A percentile compares a stretch with the other conserved stretches of the same genome.
phyloP scores from a whole-genome alignment of 1,139 yeast genomes.

The Saccharomyces hybrid region DNA sequence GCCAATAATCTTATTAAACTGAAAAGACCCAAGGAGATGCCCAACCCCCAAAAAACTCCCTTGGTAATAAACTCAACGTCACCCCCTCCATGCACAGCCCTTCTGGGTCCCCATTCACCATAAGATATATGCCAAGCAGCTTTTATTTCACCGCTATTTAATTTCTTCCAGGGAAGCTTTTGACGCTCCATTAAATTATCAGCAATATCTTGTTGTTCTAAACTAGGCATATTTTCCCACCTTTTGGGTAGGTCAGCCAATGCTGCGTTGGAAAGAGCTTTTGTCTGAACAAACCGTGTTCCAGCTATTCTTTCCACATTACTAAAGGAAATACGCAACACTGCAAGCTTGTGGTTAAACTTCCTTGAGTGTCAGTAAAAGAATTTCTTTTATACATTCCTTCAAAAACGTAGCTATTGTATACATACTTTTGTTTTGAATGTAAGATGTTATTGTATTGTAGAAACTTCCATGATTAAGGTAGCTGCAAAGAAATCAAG shows the following conservation, averaged over 20 bases:
- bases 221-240: constrained; percentile 85
- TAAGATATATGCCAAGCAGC: constrained; percentile 97
- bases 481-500: neutral
- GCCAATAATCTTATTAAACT: constrained; percentile 52
- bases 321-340: constrained; percentile 15
- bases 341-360: neutral
- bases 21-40: constrained; percentile 56
- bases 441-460: neutral
- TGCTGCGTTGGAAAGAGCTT: constrained; percentile 78
- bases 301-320: constrained; percentile 31
- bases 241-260: constrained; percentile 79
- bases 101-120: constrained; percentile 99
- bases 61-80: constrained; percentile 67
- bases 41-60: constrained; percentile 69
- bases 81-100: constrained; percentile 85
- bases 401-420: neutral
- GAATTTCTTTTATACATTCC: neutral
- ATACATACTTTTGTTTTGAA: neutral
- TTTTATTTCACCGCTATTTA: constrained; percentile 83
- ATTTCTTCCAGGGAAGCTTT: constrained; percentile 87
- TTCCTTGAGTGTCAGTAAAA: neutral
- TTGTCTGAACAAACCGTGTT: constrained; percentile 40
- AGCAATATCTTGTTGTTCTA: constrained; percentile 82
- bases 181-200: constrained; percentile 82
- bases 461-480: neutral